Evolutionary conservation across 2,329 filamentous ascomycete genomes (phyloP), one percentile per base, ranked within the genome.

Genomic region (Fusarium sp.): DNA sequence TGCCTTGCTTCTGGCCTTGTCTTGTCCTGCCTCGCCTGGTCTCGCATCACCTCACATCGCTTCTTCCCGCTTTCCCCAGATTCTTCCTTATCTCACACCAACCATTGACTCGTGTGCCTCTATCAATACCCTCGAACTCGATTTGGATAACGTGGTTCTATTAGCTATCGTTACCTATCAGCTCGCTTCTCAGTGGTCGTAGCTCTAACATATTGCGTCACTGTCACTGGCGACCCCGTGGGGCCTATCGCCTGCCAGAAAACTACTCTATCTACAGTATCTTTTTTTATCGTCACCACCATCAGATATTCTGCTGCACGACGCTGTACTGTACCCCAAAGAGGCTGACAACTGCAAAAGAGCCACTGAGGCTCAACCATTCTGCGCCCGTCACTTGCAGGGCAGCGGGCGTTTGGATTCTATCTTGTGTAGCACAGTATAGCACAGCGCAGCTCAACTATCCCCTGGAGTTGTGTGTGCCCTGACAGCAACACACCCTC

Each of bases 71-170:
- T 75, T 52, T 75, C 74, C 74, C 74, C 74, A 76, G 74, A 75
- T 71, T 76, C 70, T 51, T 37, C 22, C 49, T 76, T 76, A 75
- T 75, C 74, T 76, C 64, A 61, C 67, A 70, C 74, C 74, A 75
- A 75, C 73, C 71, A 66, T 66, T 68, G 69, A 66, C 61, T 59
- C 52, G 54, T 63, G 58, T 64, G 45, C 69, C 61, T 51, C 47
- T 51, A 70, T 66, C 65, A 56, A 57, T 63, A 48, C 52, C 44
- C 58, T 65, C 60, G 53, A 20, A 46, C 65, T 64, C 57, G 53
- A 62, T 75, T 75, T 72, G 74, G 65, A 75, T 76, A 75, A 75
- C 74, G 74, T 75, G 66, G 74, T 69, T 69, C 57, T 75, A 75
- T 76, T 75, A 76, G 74, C 74, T 65, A 75, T 75, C 71, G 67